phyloP scores from a whole-genome alignment of 176 grass and related monocot genomes.

The Cenchrus fungigraminus region DNA sequence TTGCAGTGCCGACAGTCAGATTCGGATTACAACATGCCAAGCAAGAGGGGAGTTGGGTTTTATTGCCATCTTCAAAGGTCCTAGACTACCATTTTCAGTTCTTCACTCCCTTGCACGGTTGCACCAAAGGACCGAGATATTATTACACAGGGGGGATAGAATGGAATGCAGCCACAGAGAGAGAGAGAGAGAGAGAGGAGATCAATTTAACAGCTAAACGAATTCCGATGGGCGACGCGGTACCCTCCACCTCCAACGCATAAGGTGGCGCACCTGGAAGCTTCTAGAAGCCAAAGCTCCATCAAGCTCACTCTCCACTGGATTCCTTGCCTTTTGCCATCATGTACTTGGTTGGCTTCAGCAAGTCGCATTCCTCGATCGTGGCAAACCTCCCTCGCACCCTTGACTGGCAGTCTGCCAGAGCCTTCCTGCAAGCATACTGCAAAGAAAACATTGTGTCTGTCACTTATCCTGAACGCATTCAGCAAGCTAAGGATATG shows the following conservation, averaged over 20 bases:
- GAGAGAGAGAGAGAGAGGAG: neutral
- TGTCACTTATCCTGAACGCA: too few relatives aligned
- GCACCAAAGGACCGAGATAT: too few relatives aligned
- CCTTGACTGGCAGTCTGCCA: constrained; percentile 95
- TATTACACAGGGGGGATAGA: too few relatives aligned
- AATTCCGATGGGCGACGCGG: constrained; percentile 43
- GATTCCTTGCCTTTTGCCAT: constrained; percentile 27
- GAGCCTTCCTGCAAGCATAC: constrained; percentile 97
- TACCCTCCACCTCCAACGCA: constrained; percentile 21
- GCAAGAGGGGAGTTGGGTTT: too few relatives aligned
- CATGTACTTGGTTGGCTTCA: constrained; percentile 49
- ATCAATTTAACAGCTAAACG: constrained; percentile 38
- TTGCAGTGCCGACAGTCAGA: neutral
- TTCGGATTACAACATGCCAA: constrained; percentile 32
- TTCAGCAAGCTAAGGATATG: too few relatives aligned
- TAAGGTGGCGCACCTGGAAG: constrained; percentile 24
- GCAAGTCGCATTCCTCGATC: too few relatives aligned
- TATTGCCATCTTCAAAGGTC: too few relatives aligned
- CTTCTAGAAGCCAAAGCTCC: constrained; percentile 43
- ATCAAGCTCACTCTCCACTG: neutral
- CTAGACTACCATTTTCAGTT: too few relatives aligned
- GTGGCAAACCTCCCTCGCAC: constrained; percentile 98
- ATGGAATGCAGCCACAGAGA: constrained; percentile 46
- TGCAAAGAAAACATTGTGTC: too few relatives aligned
- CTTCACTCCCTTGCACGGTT: too few relatives aligned